Evolutionary conservation across 2,329 filamentous ascomycete genomes (phyloP).

Genomic region (Diaporthe sp.): DNA sequence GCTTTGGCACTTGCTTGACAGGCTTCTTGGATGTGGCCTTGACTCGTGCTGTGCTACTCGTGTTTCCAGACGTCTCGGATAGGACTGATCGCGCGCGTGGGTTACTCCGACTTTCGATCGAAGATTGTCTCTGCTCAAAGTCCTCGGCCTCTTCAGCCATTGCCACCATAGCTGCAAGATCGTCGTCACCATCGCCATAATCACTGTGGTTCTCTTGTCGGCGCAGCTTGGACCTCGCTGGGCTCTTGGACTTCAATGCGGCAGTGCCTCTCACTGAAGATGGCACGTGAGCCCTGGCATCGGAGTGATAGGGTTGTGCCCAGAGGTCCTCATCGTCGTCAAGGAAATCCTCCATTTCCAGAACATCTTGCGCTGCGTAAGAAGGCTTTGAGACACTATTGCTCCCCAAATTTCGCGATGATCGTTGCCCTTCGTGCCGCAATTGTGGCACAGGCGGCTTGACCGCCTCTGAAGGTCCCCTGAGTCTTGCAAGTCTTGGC

Average conservation of each 20-base stretch:
- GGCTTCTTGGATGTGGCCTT: constrained; percentile 45
- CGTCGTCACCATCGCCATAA: constrained; percentile 51
- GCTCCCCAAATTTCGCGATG: not conserved
- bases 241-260: constrained; percentile 33
- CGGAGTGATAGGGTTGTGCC: constrained; percentile 14
- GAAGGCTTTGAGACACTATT: constrained; percentile 8
- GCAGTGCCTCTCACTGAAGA: constrained; percentile 27
- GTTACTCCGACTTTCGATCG: constrained; percentile 39
- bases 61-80: constrained; percentile 61
- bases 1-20: constrained; percentile 43
- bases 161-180: constrained; percentile 60
- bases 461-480: constrained; percentile 27
- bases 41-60: constrained; percentile 44
- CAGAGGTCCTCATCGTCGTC: constrained; percentile 39
- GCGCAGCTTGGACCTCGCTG: constrained; percentile 36
- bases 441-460: constrained; percentile 33
- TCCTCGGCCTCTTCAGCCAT: constrained; percentile 62
- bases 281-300: constrained; percentile 5
- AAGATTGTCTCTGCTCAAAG: constrained; percentile 56
- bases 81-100: constrained; percentile 51
- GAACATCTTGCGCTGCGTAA: not conserved
- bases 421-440: constrained; percentile 34
- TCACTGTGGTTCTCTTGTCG: constrained; percentile 44
- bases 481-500: constrained; percentile 26
- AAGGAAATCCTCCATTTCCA: constrained; percentile 37